Evolutionary conservation across 176 grass and related monocot species (phyloP).

Genomic region (Eleusine coracana): DNA sequence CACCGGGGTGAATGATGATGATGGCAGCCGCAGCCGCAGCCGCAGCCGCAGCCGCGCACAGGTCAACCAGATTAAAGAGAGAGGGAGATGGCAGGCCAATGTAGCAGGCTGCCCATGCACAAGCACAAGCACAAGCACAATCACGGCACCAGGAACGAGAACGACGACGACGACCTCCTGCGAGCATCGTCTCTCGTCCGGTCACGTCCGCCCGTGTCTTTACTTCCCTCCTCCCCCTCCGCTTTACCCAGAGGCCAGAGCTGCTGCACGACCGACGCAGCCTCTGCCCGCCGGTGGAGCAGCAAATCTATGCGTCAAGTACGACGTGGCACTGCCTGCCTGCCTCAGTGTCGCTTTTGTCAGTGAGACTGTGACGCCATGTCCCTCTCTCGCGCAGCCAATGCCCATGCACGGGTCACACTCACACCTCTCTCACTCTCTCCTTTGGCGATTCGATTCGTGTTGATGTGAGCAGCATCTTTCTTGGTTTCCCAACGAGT

Average conservation of each 20-base stretch:
- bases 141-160: background rate
- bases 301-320: constrained; percentile 42
- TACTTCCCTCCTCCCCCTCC: background rate
- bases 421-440: background rate
- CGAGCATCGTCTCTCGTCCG: background rate
- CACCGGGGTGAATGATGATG: background rate
- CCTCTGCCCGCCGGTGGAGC: background rate
- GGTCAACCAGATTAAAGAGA: constrained; percentile 39
- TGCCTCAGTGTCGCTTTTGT: constrained; percentile 18
- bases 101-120: background rate
- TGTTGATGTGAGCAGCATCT: constrained; percentile 45
- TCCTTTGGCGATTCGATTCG: background rate
- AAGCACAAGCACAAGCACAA: constrained; percentile 5
- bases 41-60: background rate
- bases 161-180: background rate
- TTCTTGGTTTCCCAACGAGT: constrained; percentile 46
- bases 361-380: constrained; percentile 34
- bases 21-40: background rate
- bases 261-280: no score
- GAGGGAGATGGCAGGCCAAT: background rate
- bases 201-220: constrained; percentile 53
- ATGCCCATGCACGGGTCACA: background rate
- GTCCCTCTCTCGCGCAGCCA: background rate
- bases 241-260: background rate
- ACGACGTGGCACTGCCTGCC: background rate